Evolutionary conservation across 2,329 filamentous ascomycete genomes (phyloP).

Genomic region (Grosmannia huntii): DNA sequence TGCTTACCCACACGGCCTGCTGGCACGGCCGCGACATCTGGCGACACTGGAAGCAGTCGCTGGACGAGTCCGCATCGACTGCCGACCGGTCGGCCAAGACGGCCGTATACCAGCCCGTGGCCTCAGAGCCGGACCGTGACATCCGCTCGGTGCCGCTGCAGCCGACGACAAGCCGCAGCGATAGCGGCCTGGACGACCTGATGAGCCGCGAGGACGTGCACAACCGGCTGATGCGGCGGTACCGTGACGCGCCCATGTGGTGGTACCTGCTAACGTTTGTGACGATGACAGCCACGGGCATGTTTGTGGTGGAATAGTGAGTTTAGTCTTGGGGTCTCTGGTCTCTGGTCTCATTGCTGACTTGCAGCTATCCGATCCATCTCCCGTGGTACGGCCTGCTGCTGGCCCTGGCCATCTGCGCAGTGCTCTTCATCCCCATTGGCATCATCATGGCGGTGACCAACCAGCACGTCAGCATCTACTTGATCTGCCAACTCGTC

Average conservation of each 20-base stretch:
- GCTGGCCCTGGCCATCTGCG: slow-evolving; percentile 64
- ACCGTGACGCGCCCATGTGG: slow-evolving; percentile 65
- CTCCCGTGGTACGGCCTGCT: slow-evolving; percentile 79
- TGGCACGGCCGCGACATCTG: slow-evolving; percentile 79
- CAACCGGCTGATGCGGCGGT: slow-evolving; percentile 69
- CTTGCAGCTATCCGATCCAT: slow-evolving; percentile 58
- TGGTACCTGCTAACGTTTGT: slow-evolving; percentile 73
- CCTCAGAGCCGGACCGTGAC: neutral
- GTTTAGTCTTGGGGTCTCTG: slow-evolving; percentile 17
- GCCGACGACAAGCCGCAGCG: slow-evolving; percentile 2
- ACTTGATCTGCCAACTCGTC: slow-evolving; percentile 74
- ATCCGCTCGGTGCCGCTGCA: slow-evolving; percentile 6
- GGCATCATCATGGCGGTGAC: slow-evolving; percentile 90
- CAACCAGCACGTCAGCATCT: slow-evolving; percentile 78
- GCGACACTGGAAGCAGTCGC: slow-evolving; percentile 59
- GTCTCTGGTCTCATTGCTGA: slow-evolving; percentile 7
- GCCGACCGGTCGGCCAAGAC: neutral
- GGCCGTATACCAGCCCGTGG: slow-evolving; percentile 6
- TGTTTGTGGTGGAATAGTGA: slow-evolving; percentile 76
- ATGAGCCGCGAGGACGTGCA: slow-evolving; percentile 70
- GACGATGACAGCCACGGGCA: slow-evolving; percentile 64
- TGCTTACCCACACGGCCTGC: slow-evolving; percentile 68
- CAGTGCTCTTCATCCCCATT: slow-evolving; percentile 76
- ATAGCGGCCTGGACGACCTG: slow-evolving; percentile 34
- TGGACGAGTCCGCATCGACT: slow-evolving; percentile 41